These are phyloP conservation scores for Pyrus betulifolia DNA, from an alignment of 306 rosid genomes.

Conservation along the genomic window DNA sequence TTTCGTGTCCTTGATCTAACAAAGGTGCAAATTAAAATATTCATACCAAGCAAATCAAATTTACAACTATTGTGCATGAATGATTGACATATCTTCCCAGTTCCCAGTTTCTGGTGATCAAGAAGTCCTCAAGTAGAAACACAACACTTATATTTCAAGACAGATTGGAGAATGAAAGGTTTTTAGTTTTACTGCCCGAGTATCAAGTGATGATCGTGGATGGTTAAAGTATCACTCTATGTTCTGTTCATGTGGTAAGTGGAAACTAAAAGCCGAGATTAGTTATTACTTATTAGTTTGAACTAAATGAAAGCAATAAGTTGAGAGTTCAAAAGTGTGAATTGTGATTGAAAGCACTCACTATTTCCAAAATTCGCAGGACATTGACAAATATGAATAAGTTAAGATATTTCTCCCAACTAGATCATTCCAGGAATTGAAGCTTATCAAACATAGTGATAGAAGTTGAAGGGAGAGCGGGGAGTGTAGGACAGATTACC, in stretches of 20 bases:
- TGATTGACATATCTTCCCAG: too few species aligned
- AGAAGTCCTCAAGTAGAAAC: not conserved
- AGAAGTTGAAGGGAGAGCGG: not conserved
- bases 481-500: not conserved
- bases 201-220: not conserved
- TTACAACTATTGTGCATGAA: too few species aligned
- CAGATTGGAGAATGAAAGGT: too few species aligned
- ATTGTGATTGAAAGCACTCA: not conserved
- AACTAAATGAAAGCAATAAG: not conserved
- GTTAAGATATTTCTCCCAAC: not conserved
- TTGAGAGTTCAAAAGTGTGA: not conserved
- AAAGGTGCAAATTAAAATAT: too few species aligned
- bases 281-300: not conserved
- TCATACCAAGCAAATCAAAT: too few species aligned
- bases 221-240: not conserved
- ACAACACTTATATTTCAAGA: not conserved
- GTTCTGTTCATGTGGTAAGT: not conserved
- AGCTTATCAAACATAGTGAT: not conserved
- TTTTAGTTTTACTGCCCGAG: not conserved
- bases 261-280: not conserved
- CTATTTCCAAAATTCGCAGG: not conserved
- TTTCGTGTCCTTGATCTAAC: too few species aligned
- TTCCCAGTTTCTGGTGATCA: too few species aligned
- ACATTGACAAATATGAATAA: not conserved
- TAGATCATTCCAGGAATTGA: not conserved